These are phyloP conservation scores for Echria macrotheca DNA, from an alignment of 495 filamentous ascomycete species.

Conservation along the genomic window DNA sequence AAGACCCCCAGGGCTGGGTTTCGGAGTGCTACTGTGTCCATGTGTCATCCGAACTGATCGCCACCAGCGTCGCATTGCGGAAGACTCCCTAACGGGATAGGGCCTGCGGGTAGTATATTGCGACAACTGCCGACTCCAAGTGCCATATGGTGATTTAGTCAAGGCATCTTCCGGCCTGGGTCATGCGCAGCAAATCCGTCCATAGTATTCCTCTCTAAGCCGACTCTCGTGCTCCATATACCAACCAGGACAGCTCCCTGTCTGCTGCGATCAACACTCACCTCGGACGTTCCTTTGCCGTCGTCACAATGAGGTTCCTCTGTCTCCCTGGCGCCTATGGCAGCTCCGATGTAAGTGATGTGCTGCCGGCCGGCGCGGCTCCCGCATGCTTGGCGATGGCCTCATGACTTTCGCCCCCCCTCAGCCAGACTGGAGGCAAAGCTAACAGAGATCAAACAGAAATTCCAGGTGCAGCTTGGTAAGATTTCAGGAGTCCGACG, in stretches of 20 bases:
- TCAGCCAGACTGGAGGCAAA: no score
- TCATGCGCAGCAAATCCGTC: constrained; percentile 7
- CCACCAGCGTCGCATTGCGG: constrained; percentile 11
- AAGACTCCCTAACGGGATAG: constrained; percentile 1
- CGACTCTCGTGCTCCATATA: constrained; percentile 6
- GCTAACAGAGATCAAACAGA: constrained; percentile 34
- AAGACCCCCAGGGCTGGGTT: background rate
- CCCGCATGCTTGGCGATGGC: no score
- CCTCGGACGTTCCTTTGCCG: background rate
- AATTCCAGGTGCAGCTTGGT: constrained; percentile 50
- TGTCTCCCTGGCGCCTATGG: constrained; percentile 46
- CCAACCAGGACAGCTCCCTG: background rate
- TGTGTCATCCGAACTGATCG: constrained; percentile 5
- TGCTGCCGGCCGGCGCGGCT: no score
- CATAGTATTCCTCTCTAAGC: background rate
- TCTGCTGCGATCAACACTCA: background rate
- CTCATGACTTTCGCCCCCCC: no score
- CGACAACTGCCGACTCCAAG: constrained; percentile 16
- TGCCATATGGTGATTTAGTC: constrained; percentile 14
- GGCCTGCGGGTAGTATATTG: constrained; percentile 16
- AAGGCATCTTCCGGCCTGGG: constrained; percentile 1
- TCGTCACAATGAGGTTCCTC: constrained; percentile 36
- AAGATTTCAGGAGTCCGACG: background rate
- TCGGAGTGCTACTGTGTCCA: background rate
- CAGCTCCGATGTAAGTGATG: constrained; percentile 44